phyloP scores from a whole-genome alignment of 129 eudicot genomes.

The Saposhnikovia divaricata region DNA sequence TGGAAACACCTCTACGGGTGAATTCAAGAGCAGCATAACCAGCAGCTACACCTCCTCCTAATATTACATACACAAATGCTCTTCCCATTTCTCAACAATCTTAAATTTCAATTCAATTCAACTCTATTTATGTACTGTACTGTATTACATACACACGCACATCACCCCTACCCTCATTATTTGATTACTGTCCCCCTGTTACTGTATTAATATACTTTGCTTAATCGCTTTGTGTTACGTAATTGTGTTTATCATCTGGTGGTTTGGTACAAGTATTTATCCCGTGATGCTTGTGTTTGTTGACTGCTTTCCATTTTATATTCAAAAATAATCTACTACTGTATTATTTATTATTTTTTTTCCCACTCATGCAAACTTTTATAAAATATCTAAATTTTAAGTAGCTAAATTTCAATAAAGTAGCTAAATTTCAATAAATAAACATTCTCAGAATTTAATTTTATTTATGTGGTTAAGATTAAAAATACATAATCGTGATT shows the following conservation, averaged over 20 bases:
- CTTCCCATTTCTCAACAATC: slow-evolving; percentile 54
- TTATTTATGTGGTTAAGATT: too few relatives aligned
- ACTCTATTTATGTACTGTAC: neutral
- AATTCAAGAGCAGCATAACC: slow-evolving; percentile 98
- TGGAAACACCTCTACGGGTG: slow-evolving; percentile 62
- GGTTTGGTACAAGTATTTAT: neutral
- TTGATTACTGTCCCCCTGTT: neutral
- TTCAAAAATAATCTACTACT: too few relatives aligned
- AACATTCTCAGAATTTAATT: too few relatives aligned
- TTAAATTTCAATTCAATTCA: neutral
- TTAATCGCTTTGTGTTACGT: neutral
- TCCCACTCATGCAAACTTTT: too few relatives aligned
- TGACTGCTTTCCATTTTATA: neutral
- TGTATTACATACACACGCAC: neutral
- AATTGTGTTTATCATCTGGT: neutral
- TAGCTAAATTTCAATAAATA: too few relatives aligned
- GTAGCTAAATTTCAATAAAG: too few relatives aligned
- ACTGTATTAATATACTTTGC: neutral
- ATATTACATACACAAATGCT: slow-evolving; percentile 80
- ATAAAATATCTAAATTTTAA: too few relatives aligned
- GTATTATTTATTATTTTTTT: too few relatives aligned
- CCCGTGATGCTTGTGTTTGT: neutral
- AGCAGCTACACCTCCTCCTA: slow-evolving; percentile 97
- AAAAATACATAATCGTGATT: too few relatives aligned
- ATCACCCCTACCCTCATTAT: too few relatives aligned